These are phyloP conservation scores for Striga asiatica DNA, from an alignment of 257 asterid species.

Conservation along the genomic window DNA sequence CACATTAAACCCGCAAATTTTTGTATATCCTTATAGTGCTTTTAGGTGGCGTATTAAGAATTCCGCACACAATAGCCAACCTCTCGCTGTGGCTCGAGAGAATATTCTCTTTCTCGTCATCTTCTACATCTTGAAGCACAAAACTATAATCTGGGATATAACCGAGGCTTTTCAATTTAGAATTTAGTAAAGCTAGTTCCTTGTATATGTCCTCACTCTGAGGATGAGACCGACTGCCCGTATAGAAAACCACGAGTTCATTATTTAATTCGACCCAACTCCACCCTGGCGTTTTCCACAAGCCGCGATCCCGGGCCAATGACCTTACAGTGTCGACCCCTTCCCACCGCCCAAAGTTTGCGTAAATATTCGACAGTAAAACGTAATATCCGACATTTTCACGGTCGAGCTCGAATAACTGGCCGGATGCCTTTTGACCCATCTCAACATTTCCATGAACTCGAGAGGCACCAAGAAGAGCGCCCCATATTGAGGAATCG, in stretches of 20 bases:
- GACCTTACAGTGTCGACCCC: constrained; percentile 66
- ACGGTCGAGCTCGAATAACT: constrained; percentile 36
- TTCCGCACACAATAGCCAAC: constrained; percentile 63
- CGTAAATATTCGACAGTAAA: constrained; percentile 67
- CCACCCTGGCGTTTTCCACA: constrained; percentile 70
- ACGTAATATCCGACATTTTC: constrained; percentile 66
- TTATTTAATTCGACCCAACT: constrained; percentile 45
- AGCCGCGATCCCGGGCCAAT: constrained; percentile 44
- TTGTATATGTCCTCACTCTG: constrained; percentile 39
- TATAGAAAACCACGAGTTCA: constrained; percentile 40
- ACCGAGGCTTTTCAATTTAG: constrained; percentile 51
- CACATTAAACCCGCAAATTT: constrained; percentile 36
- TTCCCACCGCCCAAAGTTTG: constrained; percentile 60
- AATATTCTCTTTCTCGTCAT: constrained; percentile 70
- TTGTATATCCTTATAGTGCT: constrained; percentile 40
- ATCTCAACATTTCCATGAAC: constrained; percentile 51
- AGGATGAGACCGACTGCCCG: constrained; percentile 54
- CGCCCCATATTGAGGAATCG: constrained; percentile 58
- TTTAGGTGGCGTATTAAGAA: constrained; percentile 52
- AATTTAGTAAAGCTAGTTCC: constrained; percentile 39
- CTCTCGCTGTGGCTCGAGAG: constrained; percentile 70
- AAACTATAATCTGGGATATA: constrained; percentile 60
- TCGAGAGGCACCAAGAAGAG: constrained; percentile 65
- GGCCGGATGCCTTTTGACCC: constrained; percentile 44
- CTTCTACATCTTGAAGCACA: constrained; percentile 76